These are phyloP conservation scores for Phycomyces nitens DNA, from an alignment of 192 early-diverging fungal species.

Conservation along the genomic window DNA sequence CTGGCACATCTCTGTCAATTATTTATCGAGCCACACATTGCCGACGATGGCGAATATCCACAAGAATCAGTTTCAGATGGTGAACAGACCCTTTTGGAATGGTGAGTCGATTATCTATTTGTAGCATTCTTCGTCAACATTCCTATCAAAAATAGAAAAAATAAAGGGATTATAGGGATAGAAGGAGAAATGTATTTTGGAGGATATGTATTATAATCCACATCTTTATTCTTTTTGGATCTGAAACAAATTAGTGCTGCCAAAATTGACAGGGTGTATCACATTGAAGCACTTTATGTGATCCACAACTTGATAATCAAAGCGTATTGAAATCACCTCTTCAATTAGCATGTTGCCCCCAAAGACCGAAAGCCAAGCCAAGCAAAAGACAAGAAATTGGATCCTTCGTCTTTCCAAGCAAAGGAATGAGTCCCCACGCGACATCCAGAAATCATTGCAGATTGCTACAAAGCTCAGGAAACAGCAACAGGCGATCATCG, in stretches of 20 bases:
- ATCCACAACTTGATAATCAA: no score
- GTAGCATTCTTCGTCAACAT: no score
- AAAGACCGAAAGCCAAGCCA: not conserved
- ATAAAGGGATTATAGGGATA: no score
- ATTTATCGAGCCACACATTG: not conserved
- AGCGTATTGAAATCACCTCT: no score
- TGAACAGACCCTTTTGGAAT: not conserved
- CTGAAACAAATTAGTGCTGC: no score
- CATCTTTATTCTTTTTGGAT: no score
- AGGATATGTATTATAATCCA: no score
- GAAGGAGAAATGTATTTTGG: no score
- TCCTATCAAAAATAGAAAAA: no score
- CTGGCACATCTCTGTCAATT: not conserved
- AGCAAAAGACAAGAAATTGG: not conserved
- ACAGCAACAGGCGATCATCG: conserved; percentile 32
- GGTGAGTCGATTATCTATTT: not conserved
- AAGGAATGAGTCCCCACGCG: not conserved
- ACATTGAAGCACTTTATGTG: no score
- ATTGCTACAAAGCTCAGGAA: conserved; percentile 7
- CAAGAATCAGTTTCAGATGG: not conserved
- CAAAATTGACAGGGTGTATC: no score
- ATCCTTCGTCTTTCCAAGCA: not conserved
- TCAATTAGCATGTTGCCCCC: not conserved
- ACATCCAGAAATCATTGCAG: conserved; percentile 3
- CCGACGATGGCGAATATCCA: not conserved